Base-by-base conservation (phyloP, 2,329 filamentous ascomycete genomes). In the Phialophora macrospora region DNA sequence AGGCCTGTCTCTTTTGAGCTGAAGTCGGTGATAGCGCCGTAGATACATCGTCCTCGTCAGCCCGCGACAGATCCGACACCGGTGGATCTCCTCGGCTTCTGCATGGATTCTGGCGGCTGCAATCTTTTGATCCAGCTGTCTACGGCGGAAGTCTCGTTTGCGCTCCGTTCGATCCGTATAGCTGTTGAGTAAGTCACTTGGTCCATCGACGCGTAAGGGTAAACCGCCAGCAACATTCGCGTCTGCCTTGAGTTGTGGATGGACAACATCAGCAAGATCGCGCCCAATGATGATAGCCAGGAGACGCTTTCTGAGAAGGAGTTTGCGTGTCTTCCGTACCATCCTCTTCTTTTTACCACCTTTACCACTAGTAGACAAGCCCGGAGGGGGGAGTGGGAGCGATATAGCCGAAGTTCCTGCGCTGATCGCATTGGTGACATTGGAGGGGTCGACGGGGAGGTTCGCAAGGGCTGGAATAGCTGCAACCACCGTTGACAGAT, bases 211-310 rank as follows among this genome's bases (percentile, higher is more conserved):
- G 26, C 55, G 46, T 38, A 64, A 54, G 22, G 62, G 57, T 24
- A 32, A 38, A 26, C 14, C 28, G 28, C 55, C 17, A 24, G 41
- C 24, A 20, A 26, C 49, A 22, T 60, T 46, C 7, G 30, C 55
- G 41, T n/a, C 38, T 30, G 52, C 17, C 24, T 65, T 59, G 41
- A 72, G 59, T 41, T 55, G 59, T 34, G 68, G 65, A 54, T 68
- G 64, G 14, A 68, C 65, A 9, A 58, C 17, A 20, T 63, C 60
- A 11, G 67, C 65, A 20, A 71, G 49, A n/a, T 68, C 59, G 12
- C 60, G 57, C 26, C 69, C 70, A 24, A 72, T 20, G n/a, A 70
- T 57, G 49, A 70, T 11, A 20, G 56, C 34, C 12, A 70, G 64
- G 4, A 70, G 30, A 5, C 46, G 56, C 54, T 59, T 70, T 52